Evolutionary conservation across 1,139 yeast genomes (phyloP).

Genomic region (Hyphopichia fennica): DNA sequence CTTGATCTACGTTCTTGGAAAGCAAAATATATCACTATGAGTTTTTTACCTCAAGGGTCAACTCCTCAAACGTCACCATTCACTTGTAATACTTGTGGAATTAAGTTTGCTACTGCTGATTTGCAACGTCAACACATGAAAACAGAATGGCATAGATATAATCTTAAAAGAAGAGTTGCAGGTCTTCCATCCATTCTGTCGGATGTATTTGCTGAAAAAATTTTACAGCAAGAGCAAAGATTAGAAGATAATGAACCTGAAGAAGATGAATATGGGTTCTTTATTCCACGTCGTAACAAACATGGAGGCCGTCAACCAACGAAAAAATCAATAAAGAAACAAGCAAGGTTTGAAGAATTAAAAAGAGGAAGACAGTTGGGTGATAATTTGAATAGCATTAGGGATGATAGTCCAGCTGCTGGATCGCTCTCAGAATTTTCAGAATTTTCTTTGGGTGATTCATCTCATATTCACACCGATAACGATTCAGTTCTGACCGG

Average conservation of each 20-base stretch:
- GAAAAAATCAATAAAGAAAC: conserved; percentile 18
- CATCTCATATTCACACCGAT: conserved; percentile 27
- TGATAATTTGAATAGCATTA: conserved; percentile 15
- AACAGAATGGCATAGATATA: conserved; percentile 94
- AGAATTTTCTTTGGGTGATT: conserved; percentile 65
- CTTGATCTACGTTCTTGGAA: too few relatives aligned
- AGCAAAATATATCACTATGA: conserved; percentile 12
- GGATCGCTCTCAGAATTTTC: conserved; percentile 61
- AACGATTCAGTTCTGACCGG: conserved; percentile 40
- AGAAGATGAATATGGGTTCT: conserved; percentile 71
- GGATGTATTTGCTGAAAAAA: conserved; percentile 78
- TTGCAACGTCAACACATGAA: conserved; percentile 91
- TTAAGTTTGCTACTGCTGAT: conserved; percentile 74
- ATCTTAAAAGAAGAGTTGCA: conserved; percentile 89
- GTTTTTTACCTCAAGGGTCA: conserved; percentile 32
- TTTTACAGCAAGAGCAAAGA: conserved; percentile 33
- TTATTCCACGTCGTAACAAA: conserved; percentile 30
- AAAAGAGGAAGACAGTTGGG: conserved; percentile 9
- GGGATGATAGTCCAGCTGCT: conserved; percentile 52
- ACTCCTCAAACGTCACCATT: conserved; percentile 39
- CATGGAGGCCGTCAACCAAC: conserved; percentile 21
- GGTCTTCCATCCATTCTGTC: conserved; percentile 77
- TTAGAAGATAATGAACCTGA: conserved; percentile 35
- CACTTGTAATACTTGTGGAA: conserved; percentile 87
- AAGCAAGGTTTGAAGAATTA: conserved; percentile 10